Evolutionary conservation across 2,329 filamentous ascomycete genomes (phyloP).

Genomic region (Diaporthe humulicola): DNA sequence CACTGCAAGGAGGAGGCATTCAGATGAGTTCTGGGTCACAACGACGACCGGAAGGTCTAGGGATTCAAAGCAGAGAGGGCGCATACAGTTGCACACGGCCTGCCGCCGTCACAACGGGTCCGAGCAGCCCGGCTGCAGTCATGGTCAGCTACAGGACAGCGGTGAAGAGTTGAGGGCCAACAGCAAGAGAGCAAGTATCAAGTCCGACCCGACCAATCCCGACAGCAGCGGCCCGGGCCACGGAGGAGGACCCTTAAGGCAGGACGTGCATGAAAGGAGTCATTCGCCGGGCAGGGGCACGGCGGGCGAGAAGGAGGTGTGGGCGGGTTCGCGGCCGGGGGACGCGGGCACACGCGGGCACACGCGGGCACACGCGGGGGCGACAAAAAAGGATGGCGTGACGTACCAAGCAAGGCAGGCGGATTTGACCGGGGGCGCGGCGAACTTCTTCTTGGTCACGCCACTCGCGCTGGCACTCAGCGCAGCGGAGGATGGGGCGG

Average conservation of each 20-base stretch:
- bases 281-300: slow-evolving; percentile 4
- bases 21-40: slow-evolving; percentile 15
- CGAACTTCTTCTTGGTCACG: slow-evolving; percentile 55
- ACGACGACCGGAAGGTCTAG: slow-evolving; percentile 31
- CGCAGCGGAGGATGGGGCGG: slow-evolving; percentile 13
- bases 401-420: slow-evolving; percentile 65
- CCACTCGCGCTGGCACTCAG: slow-evolving; percentile 19
- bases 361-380: too few relatives aligned
- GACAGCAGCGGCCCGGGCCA: not conserved
- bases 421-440: slow-evolving; percentile 62
- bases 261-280: slow-evolving; percentile 26
- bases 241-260: not conserved
- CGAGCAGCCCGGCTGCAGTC: slow-evolving; percentile 56
- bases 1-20: slow-evolving; percentile 48
- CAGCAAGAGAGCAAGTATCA: slow-evolving; percentile 25
- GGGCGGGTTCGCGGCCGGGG: slow-evolving; percentile 4
- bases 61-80: not conserved
- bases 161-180: not conserved
- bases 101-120: slow-evolving; percentile 61
- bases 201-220: slow-evolving; percentile 20
- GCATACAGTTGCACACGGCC: slow-evolving; percentile 58
- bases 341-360: not conserved
- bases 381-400: not conserved
- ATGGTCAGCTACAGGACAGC: slow-evolving; percentile 33
- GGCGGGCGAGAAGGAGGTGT: slow-evolving; percentile 3